Evolutionary conservation across 106 monocot species (phyloP), one percentile per base, ranked within the genome.

Genomic region (Vanilla planifolia): DNA sequence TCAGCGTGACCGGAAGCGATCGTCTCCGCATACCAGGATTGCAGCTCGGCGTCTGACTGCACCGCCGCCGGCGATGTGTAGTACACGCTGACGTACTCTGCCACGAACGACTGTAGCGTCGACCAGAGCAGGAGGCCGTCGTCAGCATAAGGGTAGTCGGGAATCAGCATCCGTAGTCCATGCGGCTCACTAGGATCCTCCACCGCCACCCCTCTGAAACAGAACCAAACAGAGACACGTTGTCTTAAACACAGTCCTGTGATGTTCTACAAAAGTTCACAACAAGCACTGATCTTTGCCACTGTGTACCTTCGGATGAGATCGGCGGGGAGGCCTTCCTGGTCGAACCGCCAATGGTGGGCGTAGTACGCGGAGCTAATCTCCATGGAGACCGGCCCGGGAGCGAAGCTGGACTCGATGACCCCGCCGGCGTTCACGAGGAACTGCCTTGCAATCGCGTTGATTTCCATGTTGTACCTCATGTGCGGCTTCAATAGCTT

Each of bases 61-160:
- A 98, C 59, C 6, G 64, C 20, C 22, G 34, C 20, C 3, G 70
- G 21, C 25, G 68, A 53, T 8, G 69, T 51, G 68, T 92, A 98
- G 81, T 79, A 82, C 10, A 29, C 23, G 6, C 23, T 24, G 16
- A 92, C 88, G 70, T 85, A 92, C 29, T 68, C 64, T 3, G 35
- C 14, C 14, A 73, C 72, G 71, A 80, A 98, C 16, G 52, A 55
- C 59, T 80, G 33, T 33, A 98, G 79, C 5, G 87, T 73, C n/a
- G 81, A 77, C 98, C 98, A 98, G 11, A 98, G 61, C 48, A 98
- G 81, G 17, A 98, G 92, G 29, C 98, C 98, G 41, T 98, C 98
- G 55, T 60, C 63, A 8, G 98, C 98, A 67, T 98, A 98, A 14
- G 98, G 98, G 79, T 98, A 98, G 77, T 98, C 98, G 26, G 80